Percentiles rank a stretch among this genome's conserved stretches.
Conservation (phyloP, 768 basidiomycete genomes). For the Leccinum truebloodii region DNA sequence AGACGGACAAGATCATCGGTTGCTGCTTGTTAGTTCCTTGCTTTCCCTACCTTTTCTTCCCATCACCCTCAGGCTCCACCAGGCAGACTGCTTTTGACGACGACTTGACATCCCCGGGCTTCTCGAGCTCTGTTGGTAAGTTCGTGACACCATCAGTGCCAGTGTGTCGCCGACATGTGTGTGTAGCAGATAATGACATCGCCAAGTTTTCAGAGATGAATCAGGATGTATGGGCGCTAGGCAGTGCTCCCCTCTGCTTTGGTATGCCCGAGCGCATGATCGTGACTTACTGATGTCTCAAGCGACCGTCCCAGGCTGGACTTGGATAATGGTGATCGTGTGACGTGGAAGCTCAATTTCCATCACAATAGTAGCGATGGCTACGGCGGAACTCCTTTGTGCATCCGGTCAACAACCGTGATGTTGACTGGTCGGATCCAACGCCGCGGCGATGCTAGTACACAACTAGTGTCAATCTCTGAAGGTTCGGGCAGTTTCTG, state of each 20-base stretch:
- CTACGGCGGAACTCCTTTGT: not conserved
- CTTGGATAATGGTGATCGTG: not conserved
- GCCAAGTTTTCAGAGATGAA: not conserved
- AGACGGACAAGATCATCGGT: not conserved
- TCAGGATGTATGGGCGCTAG: not conserved
- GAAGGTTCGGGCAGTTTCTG: not conserved
- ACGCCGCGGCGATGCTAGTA: not conserved
- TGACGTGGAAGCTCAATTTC: not conserved
- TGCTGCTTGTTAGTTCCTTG: not conserved
- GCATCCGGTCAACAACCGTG: too few species aligned
- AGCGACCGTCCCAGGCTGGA: not conserved
- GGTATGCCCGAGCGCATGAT: not conserved
- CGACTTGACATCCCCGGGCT: not conserved
- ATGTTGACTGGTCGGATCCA: not conserved
- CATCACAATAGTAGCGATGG: not conserved
- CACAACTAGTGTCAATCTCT: not conserved
- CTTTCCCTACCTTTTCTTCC: not conserved
- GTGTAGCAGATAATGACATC: not conserved
- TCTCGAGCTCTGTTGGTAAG: not conserved
- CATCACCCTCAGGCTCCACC: not conserved
- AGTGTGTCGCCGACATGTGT: not conserved
- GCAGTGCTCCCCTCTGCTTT: not conserved
- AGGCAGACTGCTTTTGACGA: not conserved
- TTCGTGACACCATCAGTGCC: not conserved
- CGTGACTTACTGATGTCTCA: not conserved